phyloP scores from a whole-genome alignment of 2,329 filamentous ascomycete genomes.

The Colletotrichum limetticola region DNA sequence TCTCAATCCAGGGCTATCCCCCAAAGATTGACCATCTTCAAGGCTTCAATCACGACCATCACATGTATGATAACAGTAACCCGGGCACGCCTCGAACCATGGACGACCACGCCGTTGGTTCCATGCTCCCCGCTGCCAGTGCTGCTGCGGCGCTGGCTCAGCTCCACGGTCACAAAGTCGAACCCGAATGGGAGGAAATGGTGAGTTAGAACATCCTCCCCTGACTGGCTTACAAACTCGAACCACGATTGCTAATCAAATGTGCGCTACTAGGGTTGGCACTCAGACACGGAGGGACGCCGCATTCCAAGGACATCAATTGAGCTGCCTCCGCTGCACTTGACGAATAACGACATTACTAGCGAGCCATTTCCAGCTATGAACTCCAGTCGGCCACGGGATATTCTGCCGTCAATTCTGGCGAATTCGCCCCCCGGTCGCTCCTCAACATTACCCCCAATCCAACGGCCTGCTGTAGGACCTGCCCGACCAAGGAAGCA shows the following conservation, averaged over 20 bases:
- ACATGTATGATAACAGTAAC: constrained; percentile 72
- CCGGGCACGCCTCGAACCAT: constrained; percentile 75
- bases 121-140: constrained; percentile 74
- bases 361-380: constrained; percentile 78
- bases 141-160: constrained; percentile 90
- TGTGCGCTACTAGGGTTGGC: constrained; percentile 67
- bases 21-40: constrained; percentile 41
- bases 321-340: constrained; percentile 77
- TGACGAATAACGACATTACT: constrained; percentile 68
- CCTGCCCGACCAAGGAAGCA: constrained; percentile 82
- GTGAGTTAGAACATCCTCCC: constrained; percentile 61
- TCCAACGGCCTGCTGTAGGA: constrained; percentile 78
- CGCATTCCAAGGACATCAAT: constrained; percentile 74
- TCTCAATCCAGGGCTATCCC: constrained; percentile 36
- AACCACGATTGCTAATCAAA: constrained; percentile 27
- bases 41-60: constrained; percentile 70
- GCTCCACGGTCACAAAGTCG: constrained; percentile 79
- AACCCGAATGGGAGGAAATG: constrained; percentile 81
- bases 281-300: constrained; percentile 76
- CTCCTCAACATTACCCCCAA: constrained; percentile 87
- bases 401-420: constrained; percentile 85
- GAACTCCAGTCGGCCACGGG: constrained; percentile 71
- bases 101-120: constrained; percentile 75
- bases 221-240: constrained; percentile 11
- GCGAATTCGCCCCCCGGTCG: constrained; percentile 85